Evolutionary conservation across 257 asterid genomes (phyloP).

Genomic region (Nyctanthes arbortristis): DNA sequence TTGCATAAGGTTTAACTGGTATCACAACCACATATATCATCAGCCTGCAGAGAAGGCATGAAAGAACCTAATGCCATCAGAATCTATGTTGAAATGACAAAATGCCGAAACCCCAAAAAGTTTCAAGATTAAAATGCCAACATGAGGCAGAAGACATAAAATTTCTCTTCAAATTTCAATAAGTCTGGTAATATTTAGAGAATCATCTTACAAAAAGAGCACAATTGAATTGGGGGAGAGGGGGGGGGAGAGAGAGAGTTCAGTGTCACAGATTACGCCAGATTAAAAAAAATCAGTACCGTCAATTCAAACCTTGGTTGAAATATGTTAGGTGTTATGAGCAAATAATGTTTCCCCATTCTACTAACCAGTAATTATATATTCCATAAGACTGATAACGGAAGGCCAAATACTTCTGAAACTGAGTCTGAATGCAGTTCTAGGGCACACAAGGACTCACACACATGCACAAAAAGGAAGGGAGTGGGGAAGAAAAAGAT

Average conservation of each 20-base stretch:
- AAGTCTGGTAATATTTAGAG: constrained; percentile 15
- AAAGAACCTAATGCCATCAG: constrained; percentile 8
- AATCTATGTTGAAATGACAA: not conserved
- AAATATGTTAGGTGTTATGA: constrained; percentile 11
- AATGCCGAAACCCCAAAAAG: constrained; percentile 17
- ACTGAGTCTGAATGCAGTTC: no score
- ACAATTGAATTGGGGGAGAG: not conserved
- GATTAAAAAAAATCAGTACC: not conserved
- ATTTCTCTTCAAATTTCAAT: constrained; percentile 15
- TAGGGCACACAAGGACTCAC: no score
- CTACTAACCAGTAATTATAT: constrained; percentile 6
- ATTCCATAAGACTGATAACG: not conserved
- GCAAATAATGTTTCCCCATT: not conserved
- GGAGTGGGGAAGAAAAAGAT: no score
- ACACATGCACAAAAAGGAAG: no score
- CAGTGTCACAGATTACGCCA: not conserved
- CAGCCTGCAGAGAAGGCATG: not conserved
- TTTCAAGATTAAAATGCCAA: constrained; percentile 11
- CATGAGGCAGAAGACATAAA: constrained; percentile 5
- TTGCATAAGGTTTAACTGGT: constrained; percentile 7
- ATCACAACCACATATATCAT: not conserved
- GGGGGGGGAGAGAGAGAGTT: not conserved
- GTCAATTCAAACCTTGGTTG: not conserved
- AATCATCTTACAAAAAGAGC: constrained; percentile 7
- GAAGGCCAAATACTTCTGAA: not conserved